Conservation (phyloP, 768 basidiomycete genomes). For the Lactarius vividus region DNA sequence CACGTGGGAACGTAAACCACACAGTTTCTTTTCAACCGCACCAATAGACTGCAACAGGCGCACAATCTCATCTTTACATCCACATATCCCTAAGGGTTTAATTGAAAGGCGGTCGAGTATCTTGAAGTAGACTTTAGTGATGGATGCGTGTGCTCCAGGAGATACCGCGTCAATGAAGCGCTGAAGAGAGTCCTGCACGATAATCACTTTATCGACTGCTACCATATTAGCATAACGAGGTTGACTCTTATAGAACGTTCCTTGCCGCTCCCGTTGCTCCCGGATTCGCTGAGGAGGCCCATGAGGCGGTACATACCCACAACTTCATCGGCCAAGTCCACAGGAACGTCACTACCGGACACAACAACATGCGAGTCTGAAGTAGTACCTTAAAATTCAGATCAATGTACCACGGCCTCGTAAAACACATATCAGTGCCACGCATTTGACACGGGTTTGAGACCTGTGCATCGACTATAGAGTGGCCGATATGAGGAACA, state of each 20-base stretch:
- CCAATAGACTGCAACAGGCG: slow-evolving; percentile 40
- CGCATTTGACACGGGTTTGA: too few species aligned
- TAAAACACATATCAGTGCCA: too few species aligned
- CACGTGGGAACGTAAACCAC: slow-evolving; percentile 27
- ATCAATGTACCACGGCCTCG: too few species aligned
- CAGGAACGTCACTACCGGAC: too few species aligned
- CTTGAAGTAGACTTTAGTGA: slow-evolving; percentile 57
- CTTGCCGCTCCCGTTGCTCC: slow-evolving; percentile 51
- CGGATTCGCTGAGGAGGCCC: slow-evolving; percentile 50
- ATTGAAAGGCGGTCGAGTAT: slow-evolving; percentile 45
- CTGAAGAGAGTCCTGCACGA: slow-evolving; percentile 48
- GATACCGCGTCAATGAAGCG: slow-evolving; percentile 46
- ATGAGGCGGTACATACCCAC: slow-evolving; percentile 51
- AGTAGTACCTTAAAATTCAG: too few species aligned
- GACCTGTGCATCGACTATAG: too few species aligned
- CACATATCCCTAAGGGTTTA: slow-evolving; percentile 56
- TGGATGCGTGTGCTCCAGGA: slow-evolving; percentile 49
- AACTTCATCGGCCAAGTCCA: slow-evolving; percentile 29
- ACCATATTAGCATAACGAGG: background rate
- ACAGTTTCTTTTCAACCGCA: slow-evolving; percentile 42
- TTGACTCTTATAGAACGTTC: background rate
- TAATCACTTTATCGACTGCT: slow-evolving; percentile 61
- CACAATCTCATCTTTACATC: slow-evolving; percentile 49
- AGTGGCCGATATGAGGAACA: too few species aligned
- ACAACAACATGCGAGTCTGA: too few species aligned